A percentile compares a stretch with the other conserved stretches of the same genome.
Evolutionary conservation across 139 green algal species (phyloP).

Genomic region (Dunaliella primolecta): DNA sequence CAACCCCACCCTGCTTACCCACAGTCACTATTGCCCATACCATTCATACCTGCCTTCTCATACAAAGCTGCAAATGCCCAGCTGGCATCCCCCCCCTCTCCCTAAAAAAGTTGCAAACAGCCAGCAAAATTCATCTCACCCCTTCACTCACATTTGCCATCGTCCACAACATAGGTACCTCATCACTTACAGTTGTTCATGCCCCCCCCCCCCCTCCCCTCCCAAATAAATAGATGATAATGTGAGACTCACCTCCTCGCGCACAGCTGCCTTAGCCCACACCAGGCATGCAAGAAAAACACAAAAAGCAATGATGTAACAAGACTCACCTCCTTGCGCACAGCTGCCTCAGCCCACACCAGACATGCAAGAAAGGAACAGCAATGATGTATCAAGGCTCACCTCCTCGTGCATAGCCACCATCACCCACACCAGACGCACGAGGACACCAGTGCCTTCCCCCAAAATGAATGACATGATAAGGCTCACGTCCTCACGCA

Average conservation of each 20-base stretch:
- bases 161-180: no score
- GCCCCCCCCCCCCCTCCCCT: no score
- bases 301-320: no score
- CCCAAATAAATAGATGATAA: no score
- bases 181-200: no score
- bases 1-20: neutral
- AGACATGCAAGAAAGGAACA: no score
- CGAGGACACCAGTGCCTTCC: neutral
- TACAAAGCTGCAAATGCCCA: no score
- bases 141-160: neutral
- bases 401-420: neutral
- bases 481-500: neutral
- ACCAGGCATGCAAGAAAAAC: neutral
- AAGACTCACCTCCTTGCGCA: neutral
- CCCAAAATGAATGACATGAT: no score
- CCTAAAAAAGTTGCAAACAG: no score
- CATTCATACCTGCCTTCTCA: neutral
- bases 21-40: neutral
- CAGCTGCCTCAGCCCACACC: neutral
- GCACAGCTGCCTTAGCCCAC: neutral
- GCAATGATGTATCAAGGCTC: neutral
- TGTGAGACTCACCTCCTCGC: neutral
- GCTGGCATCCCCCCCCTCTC: no score
- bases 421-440: neutral
- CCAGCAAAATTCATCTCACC: no score